Evolutionary conservation across 2,329 filamentous ascomycete species (phyloP), one percentile per base, ranked within the genome.

Genomic region (Penicillium sp.): DNA sequence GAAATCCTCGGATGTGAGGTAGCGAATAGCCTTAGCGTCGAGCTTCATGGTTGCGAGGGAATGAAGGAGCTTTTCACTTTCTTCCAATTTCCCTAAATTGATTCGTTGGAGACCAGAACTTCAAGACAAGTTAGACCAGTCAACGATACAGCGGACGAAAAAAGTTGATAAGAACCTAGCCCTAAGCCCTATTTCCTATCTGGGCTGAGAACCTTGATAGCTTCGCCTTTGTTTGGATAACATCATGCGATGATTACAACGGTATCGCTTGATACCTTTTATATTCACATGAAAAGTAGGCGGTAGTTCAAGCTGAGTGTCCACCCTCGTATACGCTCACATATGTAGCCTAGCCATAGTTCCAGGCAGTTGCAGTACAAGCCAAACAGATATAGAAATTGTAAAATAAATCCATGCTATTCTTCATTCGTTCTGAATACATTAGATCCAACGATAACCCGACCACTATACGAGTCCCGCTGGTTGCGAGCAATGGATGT

Each of bases 1-100:
- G 91, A 95, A 99, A 80, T 99, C 94, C 77, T 97, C 94, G 16
- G 85, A 78, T 48, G 89, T 88, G 73, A 99, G 84, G 76, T 99
- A 93, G 73, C 95, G 91, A 78, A 99, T 87, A 47, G 90, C 88
- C 73, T 91, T 91, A 47, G 93, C 92, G 73, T 99, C 91, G 73
- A 99, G 86, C 81, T 94, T 96, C 94, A 99, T 99, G 61, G 57
- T 77, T 51, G 19, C 22, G 35, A 33, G 26, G 33, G 19, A 44
- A 5, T 33, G n/a, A 69, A 56, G 31, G 8, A 28, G 11, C 14
- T 25, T 33, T 53, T 28, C 38, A 36, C 22, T 28, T 12, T 30
- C 44, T 49, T 31, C 25, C 2, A 7, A 49, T 17, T 11, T 46
- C 16, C 33, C 7, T 37, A 51, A 38, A 31, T 22, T 43, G 22